These are phyloP conservation scores for Phalaenopsis equestris DNA, from an alignment of 106 monocot genomes.

Conservation along the genomic window DNA sequence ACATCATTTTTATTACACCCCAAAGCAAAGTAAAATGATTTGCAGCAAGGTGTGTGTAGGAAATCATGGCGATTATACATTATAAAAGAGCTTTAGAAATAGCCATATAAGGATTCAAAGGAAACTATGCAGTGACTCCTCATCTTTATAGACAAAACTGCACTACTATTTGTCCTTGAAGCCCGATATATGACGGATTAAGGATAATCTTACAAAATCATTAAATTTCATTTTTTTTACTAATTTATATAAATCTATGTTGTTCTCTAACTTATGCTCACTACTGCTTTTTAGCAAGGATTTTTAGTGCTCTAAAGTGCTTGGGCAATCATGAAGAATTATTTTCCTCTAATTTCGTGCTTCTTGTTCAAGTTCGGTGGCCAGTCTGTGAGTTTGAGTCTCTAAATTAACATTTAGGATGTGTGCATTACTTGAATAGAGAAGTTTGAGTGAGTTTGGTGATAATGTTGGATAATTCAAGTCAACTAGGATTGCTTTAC, in stretches of 20 bases:
- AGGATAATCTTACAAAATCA: neutral
- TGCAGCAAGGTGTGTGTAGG: neutral
- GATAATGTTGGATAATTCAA: neutral
- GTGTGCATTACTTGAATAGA: neutral
- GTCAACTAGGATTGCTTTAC: neutral
- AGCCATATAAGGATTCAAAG: neutral
- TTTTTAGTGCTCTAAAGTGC: neutral
- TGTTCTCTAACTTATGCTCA: neutral
- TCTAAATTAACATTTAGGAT: neutral
- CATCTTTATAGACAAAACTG: neutral
- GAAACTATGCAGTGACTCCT: neutral
- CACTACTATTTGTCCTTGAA: neutral
- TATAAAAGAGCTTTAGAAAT: neutral
- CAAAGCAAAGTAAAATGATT: constrained; percentile 4
- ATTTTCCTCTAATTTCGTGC: neutral
- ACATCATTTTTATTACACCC: neutral
- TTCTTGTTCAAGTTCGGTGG: neutral
- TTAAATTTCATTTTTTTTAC: neutral
- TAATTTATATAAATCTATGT: neutral
- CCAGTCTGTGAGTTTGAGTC: neutral
- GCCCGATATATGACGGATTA: neutral
- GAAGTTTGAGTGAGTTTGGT: neutral
- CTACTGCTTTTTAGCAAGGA: neutral
- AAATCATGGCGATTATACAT: neutral
- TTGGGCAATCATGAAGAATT: neutral